Evolutionary conservation across 2,329 filamentous ascomycete genomes (phyloP).

Genomic region (Colletotrichum tropicicola): DNA sequence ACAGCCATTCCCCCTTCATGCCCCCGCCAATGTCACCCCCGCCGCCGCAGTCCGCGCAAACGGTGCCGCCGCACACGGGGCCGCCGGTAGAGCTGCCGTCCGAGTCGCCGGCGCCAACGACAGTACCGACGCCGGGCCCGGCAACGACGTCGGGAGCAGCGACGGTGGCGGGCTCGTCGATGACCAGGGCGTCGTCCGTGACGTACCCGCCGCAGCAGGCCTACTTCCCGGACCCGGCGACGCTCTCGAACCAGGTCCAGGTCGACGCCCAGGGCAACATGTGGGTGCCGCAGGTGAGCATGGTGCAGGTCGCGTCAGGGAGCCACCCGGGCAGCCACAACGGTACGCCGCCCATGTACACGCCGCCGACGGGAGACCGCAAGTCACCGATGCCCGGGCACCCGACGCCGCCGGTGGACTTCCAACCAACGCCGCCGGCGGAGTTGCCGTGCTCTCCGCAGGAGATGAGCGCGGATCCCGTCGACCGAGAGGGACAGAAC

Average conservation of each 20-base stretch:
- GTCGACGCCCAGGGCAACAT: conserved; percentile 42
- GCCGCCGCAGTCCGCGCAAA: conserved; percentile 29
- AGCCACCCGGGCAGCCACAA: not conserved
- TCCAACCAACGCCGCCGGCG: not conserved
- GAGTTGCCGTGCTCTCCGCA: conserved; percentile 15
- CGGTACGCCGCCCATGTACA: conserved; percentile 21
- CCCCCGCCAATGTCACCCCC: conserved; percentile 3
- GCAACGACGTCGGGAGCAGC: not conserved
- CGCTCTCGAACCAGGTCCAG: conserved; percentile 34
- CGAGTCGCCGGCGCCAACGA: not conserved
- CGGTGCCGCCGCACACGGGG: conserved; percentile 29
- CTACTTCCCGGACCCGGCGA: conserved; percentile 23
- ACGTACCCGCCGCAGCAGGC: conserved; percentile 21
- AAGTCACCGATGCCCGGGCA: not conserved
- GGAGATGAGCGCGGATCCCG: conserved; percentile 21
- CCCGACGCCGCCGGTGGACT: not conserved
- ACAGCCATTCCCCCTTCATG: not conserved
- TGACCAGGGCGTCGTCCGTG: not conserved
- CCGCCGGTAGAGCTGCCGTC: conserved; percentile 40
- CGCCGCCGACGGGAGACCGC: conserved; percentile 12
- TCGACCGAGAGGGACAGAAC: not conserved
- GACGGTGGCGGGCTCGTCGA: not conserved
- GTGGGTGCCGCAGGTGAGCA: conserved; percentile 45
- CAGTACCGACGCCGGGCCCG: not conserved
- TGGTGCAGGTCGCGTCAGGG: conserved; percentile 35